Percentiles rank a stretch among this genome's conserved stretches.
phyloP scores from a whole-genome alignment of 2,329 filamentous ascomycete genomes.

The Elsinoe ampelina region DNA sequence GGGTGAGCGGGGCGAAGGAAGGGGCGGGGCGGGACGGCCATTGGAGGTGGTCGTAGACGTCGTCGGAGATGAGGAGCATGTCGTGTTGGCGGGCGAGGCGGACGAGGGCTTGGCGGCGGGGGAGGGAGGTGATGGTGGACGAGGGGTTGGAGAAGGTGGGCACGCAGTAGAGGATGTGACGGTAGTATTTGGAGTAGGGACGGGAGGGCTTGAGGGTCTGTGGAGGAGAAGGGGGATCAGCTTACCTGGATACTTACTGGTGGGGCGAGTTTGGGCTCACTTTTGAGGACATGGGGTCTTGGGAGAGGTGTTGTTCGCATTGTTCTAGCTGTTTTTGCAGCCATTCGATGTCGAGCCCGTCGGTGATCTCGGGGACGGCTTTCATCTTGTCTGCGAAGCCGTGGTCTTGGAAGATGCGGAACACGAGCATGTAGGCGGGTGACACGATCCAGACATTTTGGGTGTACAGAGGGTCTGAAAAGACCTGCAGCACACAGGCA shows the following conservation, averaged over 20 bases:
- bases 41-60: slow-evolving; percentile 89
- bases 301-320: slow-evolving; percentile 36
- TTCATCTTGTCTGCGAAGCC: slow-evolving; percentile 58
- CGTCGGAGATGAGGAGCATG: slow-evolving; percentile 76
- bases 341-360: slow-evolving; percentile 62
- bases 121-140: slow-evolving; percentile 67
- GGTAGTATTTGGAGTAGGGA: slow-evolving; percentile 66
- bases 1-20: slow-evolving; percentile 21
- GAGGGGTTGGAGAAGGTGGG: slow-evolving; percentile 86
- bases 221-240: neutral
- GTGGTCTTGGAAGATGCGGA: slow-evolving; percentile 73
- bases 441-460: slow-evolving; percentile 69
- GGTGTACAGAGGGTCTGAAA: slow-evolving; percentile 69
- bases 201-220: slow-evolving; percentile 49
- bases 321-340: slow-evolving; percentile 44
- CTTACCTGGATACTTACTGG: slow-evolving; percentile 17
- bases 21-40: slow-evolving; percentile 47
- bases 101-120: slow-evolving; percentile 59
- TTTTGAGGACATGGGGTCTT: slow-evolving; percentile 15
- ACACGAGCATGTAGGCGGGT: slow-evolving; percentile 77
- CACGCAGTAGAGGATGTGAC: slow-evolving; percentile 78
- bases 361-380: slow-evolving; percentile 65
- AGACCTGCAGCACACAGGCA: slow-evolving; percentile 67
- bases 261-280: slow-evolving; percentile 10
- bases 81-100: slow-evolving; percentile 68